These are phyloP conservation scores for Phialocephala sp. DNA, from an alignment of 2,329 filamentous ascomycete species.

Conservation along the genomic window DNA sequence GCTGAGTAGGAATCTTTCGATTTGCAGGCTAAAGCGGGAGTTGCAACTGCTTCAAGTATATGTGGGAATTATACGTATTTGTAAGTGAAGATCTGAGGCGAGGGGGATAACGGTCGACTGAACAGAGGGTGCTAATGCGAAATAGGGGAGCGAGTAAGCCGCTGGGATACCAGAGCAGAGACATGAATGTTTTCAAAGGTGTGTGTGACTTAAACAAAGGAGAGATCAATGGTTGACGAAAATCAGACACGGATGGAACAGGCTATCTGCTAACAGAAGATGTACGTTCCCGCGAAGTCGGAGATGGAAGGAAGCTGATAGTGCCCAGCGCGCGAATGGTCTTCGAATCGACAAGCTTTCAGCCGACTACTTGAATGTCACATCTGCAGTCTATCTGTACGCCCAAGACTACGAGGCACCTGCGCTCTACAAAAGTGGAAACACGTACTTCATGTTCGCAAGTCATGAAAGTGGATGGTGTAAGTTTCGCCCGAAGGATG, in stretches of 20 bases:
- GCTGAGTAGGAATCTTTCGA: background rate
- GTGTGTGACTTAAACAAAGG: background rate
- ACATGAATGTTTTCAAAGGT: constrained; percentile 43
- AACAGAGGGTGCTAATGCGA: constrained; percentile 12
- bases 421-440: constrained; percentile 64
- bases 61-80: constrained; percentile 64
- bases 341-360: constrained; percentile 63
- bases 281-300: constrained; percentile 49
- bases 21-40: constrained; percentile 56
- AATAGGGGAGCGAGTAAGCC: constrained; percentile 41
- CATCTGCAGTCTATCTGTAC: constrained; percentile 55
- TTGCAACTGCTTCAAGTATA: constrained; percentile 63
- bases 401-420: constrained; percentile 63
- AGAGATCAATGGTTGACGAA: constrained; percentile 11
- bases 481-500: constrained; percentile 21
- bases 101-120: background rate
- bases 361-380: constrained; percentile 60
- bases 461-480: constrained; percentile 56
- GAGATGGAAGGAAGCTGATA: constrained; percentile 50
- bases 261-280: constrained; percentile 69
- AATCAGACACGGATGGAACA: constrained; percentile 63
- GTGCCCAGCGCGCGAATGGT: constrained; percentile 56
- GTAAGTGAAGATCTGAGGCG: constrained; percentile 28
- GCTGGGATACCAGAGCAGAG: constrained; percentile 42
- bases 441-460: constrained; percentile 69